Percentiles rank a stretch among this genome's conserved stretches.
These are phyloP conservation scores for Phyllosticta ampelicida DNA, from an alignment of 2,329 filamentous ascomycete genomes.

Conservation along the genomic window DNA sequence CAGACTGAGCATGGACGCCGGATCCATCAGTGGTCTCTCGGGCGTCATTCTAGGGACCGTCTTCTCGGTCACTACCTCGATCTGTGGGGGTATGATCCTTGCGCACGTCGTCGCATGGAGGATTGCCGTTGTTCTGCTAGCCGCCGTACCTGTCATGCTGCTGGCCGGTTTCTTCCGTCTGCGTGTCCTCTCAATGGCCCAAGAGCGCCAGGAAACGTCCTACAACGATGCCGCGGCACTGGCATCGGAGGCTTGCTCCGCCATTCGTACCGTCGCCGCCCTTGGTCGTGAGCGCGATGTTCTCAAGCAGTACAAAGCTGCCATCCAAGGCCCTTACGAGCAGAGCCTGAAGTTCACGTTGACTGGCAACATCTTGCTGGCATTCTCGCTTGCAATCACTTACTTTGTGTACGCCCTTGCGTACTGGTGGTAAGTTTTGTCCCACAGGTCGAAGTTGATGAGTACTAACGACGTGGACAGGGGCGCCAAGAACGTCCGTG, in stretches of 20 bases:
- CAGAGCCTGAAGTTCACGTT: slow-evolving; percentile 30
- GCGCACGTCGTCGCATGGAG: slow-evolving; percentile 41
- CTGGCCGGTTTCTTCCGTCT: slow-evolving; percentile 37
- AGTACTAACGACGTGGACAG: slow-evolving; percentile 7
- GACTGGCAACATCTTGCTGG: slow-evolving; percentile 32
- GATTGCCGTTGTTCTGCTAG: slow-evolving; percentile 40
- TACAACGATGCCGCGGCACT: slow-evolving; percentile 54
- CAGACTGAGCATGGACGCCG: slow-evolving; percentile 38
- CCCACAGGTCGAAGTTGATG: not conserved
- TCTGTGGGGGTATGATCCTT: slow-evolving; percentile 38
- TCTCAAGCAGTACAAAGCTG: slow-evolving; percentile 26
- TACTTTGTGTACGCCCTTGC: slow-evolving; percentile 40
- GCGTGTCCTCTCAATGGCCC: slow-evolving; percentile 44
- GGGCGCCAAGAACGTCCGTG: slow-evolving; percentile 33
- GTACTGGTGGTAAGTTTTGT: slow-evolving; percentile 34
- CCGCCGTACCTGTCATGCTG: slow-evolving; percentile 39
- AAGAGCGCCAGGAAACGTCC: slow-evolving; percentile 52
- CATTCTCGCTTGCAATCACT: slow-evolving; percentile 35
- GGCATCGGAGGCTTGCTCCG: slow-evolving; percentile 55
- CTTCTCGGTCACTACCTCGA: slow-evolving; percentile 37
- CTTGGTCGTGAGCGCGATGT: slow-evolving; percentile 33
- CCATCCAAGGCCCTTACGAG: slow-evolving; percentile 30
- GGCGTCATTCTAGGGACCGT: slow-evolving; percentile 41
- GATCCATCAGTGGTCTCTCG: slow-evolving; percentile 37
- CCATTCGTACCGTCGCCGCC: slow-evolving; percentile 49